phyloP scores from a whole-genome alignment of 2,329 filamentous ascomycete genomes.

The Colletotrichum coccodes region DNA sequence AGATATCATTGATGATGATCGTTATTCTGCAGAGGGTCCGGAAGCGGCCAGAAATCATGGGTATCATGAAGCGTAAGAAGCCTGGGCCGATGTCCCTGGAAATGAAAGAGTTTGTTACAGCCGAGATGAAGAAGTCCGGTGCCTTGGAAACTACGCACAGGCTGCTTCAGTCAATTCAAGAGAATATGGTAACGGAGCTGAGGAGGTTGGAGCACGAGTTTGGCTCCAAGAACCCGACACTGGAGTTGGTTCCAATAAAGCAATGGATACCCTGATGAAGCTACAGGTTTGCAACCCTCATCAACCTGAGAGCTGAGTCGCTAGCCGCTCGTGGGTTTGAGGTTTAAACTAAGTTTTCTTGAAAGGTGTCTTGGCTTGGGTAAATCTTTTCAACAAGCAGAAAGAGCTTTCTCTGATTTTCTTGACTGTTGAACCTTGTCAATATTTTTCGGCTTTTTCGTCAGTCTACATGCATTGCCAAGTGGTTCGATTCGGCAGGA shows the following conservation, averaged over 20 bases:
- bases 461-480: too few species aligned
- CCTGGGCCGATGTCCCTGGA: conserved; percentile 1
- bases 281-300: too few species aligned
- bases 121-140: conserved; percentile 1
- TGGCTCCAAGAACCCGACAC: not conserved
- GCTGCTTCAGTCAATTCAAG: not conserved
- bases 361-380: too few species aligned
- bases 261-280: not conserved
- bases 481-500: too few species aligned
- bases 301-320: too few species aligned
- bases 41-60: conserved; percentile 5
- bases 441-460: too few species aligned
- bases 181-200: not conserved
- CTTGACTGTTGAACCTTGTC: too few species aligned
- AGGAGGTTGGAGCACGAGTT: not conserved
- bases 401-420: too few species aligned
- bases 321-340: too few species aligned
- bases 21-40: not conserved
- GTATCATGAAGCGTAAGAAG: conserved; percentile 7
- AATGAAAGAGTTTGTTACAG: conserved; percentile 1
- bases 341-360: too few species aligned
- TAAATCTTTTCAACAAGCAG: too few species aligned
- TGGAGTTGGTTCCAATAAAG: not conserved
- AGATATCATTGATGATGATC: conserved; percentile 48
- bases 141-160: not conserved